A percentile compares a stretch with the other conserved stretches of the same genome.
Conservation (phyloP, 441 rosid genomes). For the Adansonia gregorii region DNA sequence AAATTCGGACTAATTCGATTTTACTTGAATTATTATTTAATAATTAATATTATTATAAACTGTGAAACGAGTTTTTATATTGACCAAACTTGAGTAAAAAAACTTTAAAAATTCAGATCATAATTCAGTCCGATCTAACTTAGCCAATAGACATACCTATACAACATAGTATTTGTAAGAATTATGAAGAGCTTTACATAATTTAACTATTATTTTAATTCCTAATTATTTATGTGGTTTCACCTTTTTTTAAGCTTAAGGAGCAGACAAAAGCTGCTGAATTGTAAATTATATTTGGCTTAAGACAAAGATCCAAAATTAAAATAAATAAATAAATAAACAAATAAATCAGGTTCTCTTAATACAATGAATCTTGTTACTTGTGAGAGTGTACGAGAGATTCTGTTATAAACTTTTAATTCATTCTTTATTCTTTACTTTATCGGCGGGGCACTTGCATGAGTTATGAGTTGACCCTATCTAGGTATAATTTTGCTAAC, state of each 20-base stretch:
- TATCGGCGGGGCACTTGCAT: background rate
- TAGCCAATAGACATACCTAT: no score
- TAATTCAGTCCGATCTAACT: no score
- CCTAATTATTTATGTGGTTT: background rate
- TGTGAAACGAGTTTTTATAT: no score
- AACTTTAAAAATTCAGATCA: no score
- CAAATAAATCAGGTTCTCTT: background rate
- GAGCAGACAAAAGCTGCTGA: conserved; percentile 43
- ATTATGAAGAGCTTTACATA: background rate
- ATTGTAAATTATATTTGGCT: conserved; percentile 5
- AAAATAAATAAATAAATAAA: background rate
- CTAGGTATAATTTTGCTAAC: no score
- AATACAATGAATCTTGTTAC: conserved; percentile 50
- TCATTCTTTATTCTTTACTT: background rate
- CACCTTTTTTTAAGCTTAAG: conserved; percentile 6
- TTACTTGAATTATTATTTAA: no score
- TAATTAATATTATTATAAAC: no score
- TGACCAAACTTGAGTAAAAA: no score
- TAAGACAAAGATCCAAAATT: conserved; percentile 38
- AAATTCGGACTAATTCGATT: no score
- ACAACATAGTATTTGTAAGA: background rate
- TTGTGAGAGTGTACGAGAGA: conserved; percentile 9
- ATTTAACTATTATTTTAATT: background rate
- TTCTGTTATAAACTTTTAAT: background rate
- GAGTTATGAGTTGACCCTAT: background rate